Evolutionary conservation across 345 rosid genomes (phyloP).

Genomic region (Hibiscus tridactylites): DNA sequence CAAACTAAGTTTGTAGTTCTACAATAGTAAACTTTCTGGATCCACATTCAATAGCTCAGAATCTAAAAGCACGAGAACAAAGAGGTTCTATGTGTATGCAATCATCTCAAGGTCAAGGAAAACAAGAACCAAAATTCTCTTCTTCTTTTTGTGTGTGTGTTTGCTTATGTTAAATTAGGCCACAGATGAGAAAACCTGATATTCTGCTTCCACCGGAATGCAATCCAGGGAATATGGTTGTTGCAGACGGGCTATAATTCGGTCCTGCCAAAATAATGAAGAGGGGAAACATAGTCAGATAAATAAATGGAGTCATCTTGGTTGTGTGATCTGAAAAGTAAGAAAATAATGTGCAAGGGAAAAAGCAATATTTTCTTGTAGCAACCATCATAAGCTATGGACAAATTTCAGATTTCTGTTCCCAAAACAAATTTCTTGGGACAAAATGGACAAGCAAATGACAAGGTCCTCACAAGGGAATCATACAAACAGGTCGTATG

Average conservation of each 20-base stretch:
- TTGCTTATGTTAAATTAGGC: not conserved
- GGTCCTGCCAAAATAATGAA: slow-evolving; percentile 49
- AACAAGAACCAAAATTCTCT: not conserved
- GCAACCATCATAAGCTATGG: not conserved
- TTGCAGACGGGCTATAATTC: slow-evolving; percentile 95
- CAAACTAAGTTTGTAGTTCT: not conserved
- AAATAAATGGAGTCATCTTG: not conserved
- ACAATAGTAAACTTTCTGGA: not conserved
- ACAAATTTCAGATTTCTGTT: not conserved
- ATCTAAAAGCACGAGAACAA: not conserved
- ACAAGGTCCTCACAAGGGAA: not conserved
- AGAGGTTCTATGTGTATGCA: not conserved
- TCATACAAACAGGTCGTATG: not conserved
- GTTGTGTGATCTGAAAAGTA: not conserved
- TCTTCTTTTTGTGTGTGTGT: not conserved
- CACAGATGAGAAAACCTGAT: slow-evolving; percentile 48
- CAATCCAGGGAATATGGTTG: slow-evolving; percentile 97
- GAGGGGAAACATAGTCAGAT: not conserved
- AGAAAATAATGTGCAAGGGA: not conserved
- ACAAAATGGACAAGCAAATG: not conserved
- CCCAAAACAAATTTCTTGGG: not conserved
- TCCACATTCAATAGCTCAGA: not conserved
- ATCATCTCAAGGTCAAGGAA: not conserved
- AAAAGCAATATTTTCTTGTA: not conserved
- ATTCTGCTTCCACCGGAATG: slow-evolving; percentile 99